Evolutionary conservation across 768 basidiomycete species (phyloP), one percentile per base, ranked within the genome.

Genomic region (Clitopilus hobsonii): DNA sequence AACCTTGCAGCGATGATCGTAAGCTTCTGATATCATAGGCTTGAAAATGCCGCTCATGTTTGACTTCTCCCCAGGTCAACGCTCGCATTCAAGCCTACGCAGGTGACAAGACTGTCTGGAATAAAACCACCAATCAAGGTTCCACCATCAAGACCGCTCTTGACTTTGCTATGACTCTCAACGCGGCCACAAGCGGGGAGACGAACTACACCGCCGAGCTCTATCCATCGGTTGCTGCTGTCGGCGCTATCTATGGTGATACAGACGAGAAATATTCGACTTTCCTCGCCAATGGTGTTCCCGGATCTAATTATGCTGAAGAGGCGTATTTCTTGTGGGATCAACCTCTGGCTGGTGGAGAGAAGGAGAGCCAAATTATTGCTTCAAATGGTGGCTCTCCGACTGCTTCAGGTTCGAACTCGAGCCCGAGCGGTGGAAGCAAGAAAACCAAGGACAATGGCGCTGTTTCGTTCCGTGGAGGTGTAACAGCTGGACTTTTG

Each of bases 1-100:
- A 89, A 89, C 58, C 72, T 87, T 14, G 82, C 80, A 1, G 85
- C 83, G 6, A 83, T 87, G 80, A 81, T 86, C 49, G 84, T 85
- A 57, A 63, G 79, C 64, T 49, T 29, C 7, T 26, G n/a, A n/a
- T n/a, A n/a, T 29, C n/a, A 20, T 45, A 22, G 14, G 41, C 2
- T 51, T 29, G 13, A 6, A 8, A 3, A 24, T 28, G 13, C 29
- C 8, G 10, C 32, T 36, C 32, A 36, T 36, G n/a, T n/a, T n/a
- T n/a, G n/a, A n/a, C 32, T 14, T 36, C n/a, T 36, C 32, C 2
- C 32, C 32, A 86, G 83, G 82, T 82, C 5, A 83, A 81, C 57
- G 85, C 83, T 2, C 76, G 79, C 30, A 64, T 88, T 30, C 79
- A 71, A 16, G 67, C 71, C 27, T 81, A 81, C 52, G 67, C 71